Evolutionary conservation across 805 yeast genomes (phyloP).

Genomic region (Yamadazyma nakazawae): DNA sequence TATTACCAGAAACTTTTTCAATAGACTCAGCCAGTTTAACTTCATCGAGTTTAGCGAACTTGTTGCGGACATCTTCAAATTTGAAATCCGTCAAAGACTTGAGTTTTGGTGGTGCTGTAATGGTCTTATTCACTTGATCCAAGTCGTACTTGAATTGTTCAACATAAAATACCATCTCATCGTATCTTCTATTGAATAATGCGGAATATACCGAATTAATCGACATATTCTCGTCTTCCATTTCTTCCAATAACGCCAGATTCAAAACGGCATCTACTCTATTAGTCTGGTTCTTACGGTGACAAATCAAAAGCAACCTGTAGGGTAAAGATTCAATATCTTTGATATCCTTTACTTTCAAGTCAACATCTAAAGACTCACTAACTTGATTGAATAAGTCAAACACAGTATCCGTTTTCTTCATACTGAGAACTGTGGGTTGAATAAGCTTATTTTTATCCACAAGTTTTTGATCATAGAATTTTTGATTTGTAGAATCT

Average conservation of each 20-base stretch:
- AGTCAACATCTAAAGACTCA: constrained; percentile 3
- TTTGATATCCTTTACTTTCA: constrained; percentile 3
- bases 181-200: constrained; percentile 44
- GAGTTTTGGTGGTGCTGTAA: background rate
- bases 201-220: constrained; percentile 52
- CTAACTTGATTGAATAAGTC: constrained; percentile 41
- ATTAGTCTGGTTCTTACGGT: constrained; percentile 67
- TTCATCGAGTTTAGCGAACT: constrained; percentile 12
- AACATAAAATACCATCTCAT: constrained; percentile 57
- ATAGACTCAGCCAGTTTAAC: background rate
- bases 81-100: constrained; percentile 18
- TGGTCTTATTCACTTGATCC: background rate
- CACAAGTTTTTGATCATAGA: constrained; percentile 46
- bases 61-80: constrained; percentile 17
- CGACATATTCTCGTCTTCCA: constrained; percentile 24
- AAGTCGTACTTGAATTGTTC: constrained; percentile 52
- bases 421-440: constrained; percentile 49
- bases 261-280: constrained; percentile 51
- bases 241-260: background rate
- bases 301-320: constrained; percentile 62
- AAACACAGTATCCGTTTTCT: constrained; percentile 52
- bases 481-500: constrained; percentile 45
- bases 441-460: constrained; percentile 17
- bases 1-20: constrained; percentile 10
- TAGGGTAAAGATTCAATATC: constrained; percentile 27